phyloP scores from a whole-genome alignment of 1,139 yeast species.

The Scheffersomyces insectosa region DNA sequence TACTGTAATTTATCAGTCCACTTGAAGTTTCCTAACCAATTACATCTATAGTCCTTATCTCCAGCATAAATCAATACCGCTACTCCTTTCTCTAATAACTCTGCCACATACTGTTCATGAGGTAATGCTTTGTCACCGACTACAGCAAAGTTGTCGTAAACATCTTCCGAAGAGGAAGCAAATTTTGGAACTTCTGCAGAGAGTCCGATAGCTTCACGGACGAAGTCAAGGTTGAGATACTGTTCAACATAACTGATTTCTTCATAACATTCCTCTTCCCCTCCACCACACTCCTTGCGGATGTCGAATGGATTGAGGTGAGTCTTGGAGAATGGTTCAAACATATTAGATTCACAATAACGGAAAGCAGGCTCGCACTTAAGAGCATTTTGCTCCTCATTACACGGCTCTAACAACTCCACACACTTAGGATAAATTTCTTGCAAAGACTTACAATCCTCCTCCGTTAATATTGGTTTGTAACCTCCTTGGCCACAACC shows the following conservation, averaged over 20 bases:
- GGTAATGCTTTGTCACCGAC: conserved; percentile 91
- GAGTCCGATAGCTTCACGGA: conserved; percentile 76
- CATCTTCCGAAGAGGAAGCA: conserved; percentile 79
- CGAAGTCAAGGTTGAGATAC: conserved; percentile 64
- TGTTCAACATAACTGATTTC: conserved; percentile 62
- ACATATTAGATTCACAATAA: conserved; percentile 6
- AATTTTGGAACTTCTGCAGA: conserved; percentile 70
- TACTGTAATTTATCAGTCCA: conserved; percentile 70
- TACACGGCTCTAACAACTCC: conserved; percentile 9
- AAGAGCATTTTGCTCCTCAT: conserved; percentile 6
- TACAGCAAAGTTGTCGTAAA: conserved; percentile 74
- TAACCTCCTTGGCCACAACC: conserved; percentile 81
- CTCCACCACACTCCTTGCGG: conserved; percentile 65
- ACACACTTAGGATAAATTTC: conserved; percentile 8
- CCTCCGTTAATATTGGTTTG: conserved; percentile 59
- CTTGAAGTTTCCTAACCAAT: conserved; percentile 79
- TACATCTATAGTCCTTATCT: conserved; percentile 79
- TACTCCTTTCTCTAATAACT: conserved; percentile 51
- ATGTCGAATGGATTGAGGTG: conserved; percentile 92
- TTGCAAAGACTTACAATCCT: conserved; percentile 42
- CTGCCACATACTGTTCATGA: conserved; percentile 62
- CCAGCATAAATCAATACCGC: conserved; percentile 81
- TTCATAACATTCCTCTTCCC: conserved; percentile 66
- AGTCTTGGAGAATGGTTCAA: conserved; percentile 40
- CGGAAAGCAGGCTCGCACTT: conserved; percentile 12